These are phyloP conservation scores for Exophiala alcalophila DNA, from an alignment of 2,329 filamentous ascomycete genomes.

Conservation along the genomic window DNA sequence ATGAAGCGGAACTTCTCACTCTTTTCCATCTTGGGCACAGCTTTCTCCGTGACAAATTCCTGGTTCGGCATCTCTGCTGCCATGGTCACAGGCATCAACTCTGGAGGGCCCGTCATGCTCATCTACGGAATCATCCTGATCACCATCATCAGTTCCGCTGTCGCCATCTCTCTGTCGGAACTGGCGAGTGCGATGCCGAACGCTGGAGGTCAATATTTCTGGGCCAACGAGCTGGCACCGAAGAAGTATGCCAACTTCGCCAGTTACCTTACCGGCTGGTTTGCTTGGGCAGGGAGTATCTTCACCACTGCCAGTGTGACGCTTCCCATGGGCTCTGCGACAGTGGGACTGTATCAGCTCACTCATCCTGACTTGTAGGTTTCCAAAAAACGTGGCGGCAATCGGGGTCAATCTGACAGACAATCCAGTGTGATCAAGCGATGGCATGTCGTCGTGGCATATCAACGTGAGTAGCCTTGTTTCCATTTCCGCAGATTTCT, in stretches of 20 bases:
- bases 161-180: constrained; percentile 32
- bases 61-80: constrained; percentile 4
- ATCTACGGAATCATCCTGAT: constrained; percentile 21
- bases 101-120: constrained; percentile 5
- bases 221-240: constrained; percentile 39
- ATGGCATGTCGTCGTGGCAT: constrained; percentile 44
- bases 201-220: constrained; percentile 40
- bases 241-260: constrained; percentile 35
- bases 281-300: constrained; percentile 6
- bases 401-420: background rate
- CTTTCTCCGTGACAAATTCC: constrained; percentile 9
- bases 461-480: constrained; percentile 47
- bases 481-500: too few species aligned
- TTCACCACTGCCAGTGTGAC: constrained; percentile 32
- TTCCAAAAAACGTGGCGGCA: background rate
- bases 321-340: background rate
- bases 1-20: constrained; percentile 49
- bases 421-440: constrained; percentile 26
- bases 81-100: constrained; percentile 8
- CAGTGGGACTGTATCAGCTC: constrained; percentile 9
- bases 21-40: constrained; percentile 38
- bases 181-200: constrained; percentile 50
- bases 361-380: constrained; percentile 4
- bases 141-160: constrained; percentile 42
- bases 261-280: constrained; percentile 5